Base-by-base conservation (phyloP, 2,329 filamentous ascomycete genomes). In the Ophiostoma sp. region DNA sequence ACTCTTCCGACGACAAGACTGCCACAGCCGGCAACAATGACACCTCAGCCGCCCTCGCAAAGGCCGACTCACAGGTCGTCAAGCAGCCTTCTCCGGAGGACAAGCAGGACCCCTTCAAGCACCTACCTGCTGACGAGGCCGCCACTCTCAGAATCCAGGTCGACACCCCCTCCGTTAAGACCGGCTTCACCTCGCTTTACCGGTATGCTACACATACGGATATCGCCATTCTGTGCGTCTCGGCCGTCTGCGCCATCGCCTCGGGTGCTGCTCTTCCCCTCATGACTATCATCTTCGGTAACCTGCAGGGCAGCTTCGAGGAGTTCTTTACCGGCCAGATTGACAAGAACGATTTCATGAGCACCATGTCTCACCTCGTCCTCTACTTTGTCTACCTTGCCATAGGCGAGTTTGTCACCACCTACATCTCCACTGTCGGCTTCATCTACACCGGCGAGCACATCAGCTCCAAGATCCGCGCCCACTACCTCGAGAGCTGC, bases 391-490 rank as follows among this genome's bases (percentile, higher is more conserved):
- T 97, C 44, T 96, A 96, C 78, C 85, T 97, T 66, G 93, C 87
- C 62, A 88, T 96, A 71, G 93, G 84, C 73, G 90, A 94, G 76
- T 96, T 96, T 74, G 79, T 91, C 65, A 88, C 89, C 3, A 86
- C 89, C 64, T 96, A 96, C 78, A 82, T 96, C 71, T 85, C 88
- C 33, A 97, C 94, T 0, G 88, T 96, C 23, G 92, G 92, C 27
- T 97, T 96, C 81, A 96, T 97, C 75, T 97, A 93, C 76, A 89
- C 88, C 0, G 92, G 91, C 70, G 91, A 94, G 78, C 89, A 93
- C 76, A 88, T 94, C 76, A 89, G 89, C 71, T 86, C 87, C 73
- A 92, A 93, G 81, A 91, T 94, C 75, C 88, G 94, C 71, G 87
- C 92, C 77, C 86, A 92, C 74, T 98, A 98, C 76, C 86, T 99